A percentile compares a stretch with the other conserved stretches of the same genome.
Conservation (phyloP, 1,284 basidiomycete species). For the Ceratobasidium sp. region DNA sequence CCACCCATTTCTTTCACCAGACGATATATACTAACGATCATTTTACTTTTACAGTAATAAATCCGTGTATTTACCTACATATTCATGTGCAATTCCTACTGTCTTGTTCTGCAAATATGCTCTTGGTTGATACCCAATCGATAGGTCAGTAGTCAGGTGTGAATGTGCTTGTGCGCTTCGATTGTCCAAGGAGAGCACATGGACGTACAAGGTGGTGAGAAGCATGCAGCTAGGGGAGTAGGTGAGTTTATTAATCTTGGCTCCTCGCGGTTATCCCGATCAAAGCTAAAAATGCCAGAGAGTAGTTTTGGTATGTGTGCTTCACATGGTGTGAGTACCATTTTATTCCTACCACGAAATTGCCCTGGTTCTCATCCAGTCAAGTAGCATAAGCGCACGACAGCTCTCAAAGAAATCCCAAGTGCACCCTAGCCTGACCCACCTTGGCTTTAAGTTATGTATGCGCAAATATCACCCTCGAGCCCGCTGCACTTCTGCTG, state of each 20-base stretch:
- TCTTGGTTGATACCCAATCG: slow-evolving; percentile 25
- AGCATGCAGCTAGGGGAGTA: neutral
- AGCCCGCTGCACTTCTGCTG: neutral
- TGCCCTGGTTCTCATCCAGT: no score
- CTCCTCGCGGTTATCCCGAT: neutral
- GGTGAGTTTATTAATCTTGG: neutral
- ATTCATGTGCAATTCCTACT: slow-evolving; percentile 45
- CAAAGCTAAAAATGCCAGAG: neutral
- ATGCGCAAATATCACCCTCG: neutral
- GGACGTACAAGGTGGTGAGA: neutral
- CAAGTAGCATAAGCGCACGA: neutral
- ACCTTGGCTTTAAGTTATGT: neutral
- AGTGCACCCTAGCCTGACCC: neutral
- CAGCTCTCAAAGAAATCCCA: no score
- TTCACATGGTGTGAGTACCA: neutral
- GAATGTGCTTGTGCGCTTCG: slow-evolving; percentile 10
- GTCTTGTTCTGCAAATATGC: slow-evolving; percentile 19
- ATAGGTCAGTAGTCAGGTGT: neutral
- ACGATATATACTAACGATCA: slow-evolving; percentile 21
- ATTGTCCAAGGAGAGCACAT: slow-evolving; percentile 2
- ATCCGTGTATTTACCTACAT: slow-evolving; percentile 42
- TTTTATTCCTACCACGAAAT: neutral
- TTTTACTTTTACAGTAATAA: slow-evolving; percentile 43
- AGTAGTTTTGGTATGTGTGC: neutral
- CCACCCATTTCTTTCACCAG: slow-evolving; percentile 6